Percentiles rank a stretch among this genome's conserved stretches.
phyloP scores from a whole-genome alignment of 305 asterid species.

The Fraxinus ornus region DNA sequence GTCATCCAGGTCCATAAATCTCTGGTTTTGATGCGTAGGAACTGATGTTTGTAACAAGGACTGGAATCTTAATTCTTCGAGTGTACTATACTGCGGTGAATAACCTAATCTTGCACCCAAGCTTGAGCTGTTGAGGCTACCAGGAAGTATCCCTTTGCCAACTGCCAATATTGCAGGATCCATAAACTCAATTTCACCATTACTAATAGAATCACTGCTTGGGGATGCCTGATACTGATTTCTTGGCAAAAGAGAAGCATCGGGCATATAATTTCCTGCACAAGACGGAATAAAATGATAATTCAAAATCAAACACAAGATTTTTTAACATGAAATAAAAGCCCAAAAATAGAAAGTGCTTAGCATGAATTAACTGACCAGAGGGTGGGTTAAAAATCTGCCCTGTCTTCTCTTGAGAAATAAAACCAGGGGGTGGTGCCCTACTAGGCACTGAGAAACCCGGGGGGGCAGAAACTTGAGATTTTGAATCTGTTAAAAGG shows the following conservation, averaged over 20 bases:
- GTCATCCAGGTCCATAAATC: conserved; percentile 51
- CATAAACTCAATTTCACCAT: conserved; percentile 76
- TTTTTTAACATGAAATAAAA: neutral
- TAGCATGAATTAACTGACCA: conserved; percentile 42
- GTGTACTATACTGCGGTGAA: conserved; percentile 51
- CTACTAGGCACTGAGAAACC: conserved; percentile 75
- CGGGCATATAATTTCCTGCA: conserved; percentile 64
- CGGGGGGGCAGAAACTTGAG: conserved; percentile 92
- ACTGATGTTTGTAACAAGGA: conserved; percentile 64
- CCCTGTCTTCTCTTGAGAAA: conserved; percentile 64
- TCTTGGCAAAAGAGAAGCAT: conserved; percentile 46
- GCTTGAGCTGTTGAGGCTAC: conserved; percentile 50
- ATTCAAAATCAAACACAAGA: neutral
- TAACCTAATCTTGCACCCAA: conserved; percentile 51
- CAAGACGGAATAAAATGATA: conserved; percentile 9
- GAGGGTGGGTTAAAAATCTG: conserved; percentile 42
- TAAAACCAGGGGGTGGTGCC: conserved; percentile 91
- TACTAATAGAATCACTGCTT: conserved; percentile 40
- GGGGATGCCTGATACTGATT: conserved; percentile 56
- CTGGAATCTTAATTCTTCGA: conserved; percentile 68
- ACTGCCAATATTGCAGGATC: conserved; percentile 98
- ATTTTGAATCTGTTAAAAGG: conserved; percentile 64
- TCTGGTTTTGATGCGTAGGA: conserved; percentile 69
- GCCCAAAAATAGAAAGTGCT: neutral
- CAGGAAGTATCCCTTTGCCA: conserved; percentile 77